Percentiles rank a stretch among this genome's conserved stretches.
These are phyloP conservation scores for Fusarium subtropicale DNA, from an alignment of 2,329 filamentous ascomycete genomes.

Conservation along the genomic window DNA sequence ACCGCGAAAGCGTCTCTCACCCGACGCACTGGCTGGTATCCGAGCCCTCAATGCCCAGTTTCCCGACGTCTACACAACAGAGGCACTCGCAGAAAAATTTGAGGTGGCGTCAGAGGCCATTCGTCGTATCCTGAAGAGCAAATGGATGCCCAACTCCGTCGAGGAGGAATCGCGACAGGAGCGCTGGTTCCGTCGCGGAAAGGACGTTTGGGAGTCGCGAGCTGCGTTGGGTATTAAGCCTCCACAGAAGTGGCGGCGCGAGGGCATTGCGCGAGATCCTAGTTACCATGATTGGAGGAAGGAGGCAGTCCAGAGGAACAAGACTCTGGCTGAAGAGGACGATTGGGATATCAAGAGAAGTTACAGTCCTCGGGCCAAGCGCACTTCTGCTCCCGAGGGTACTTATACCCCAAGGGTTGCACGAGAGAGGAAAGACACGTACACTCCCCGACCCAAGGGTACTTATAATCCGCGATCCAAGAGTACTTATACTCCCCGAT, in stretches of 20 bases:
- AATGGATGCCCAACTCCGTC: conserved; percentile 73
- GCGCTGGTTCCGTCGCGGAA: conserved; percentile 72
- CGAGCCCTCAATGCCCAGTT: conserved; percentile 82
- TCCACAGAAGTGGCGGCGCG: conserved; percentile 68
- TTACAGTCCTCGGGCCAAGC: conserved; percentile 3
- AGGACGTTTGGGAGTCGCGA: conserved; percentile 68
- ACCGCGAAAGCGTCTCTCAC: conserved; percentile 87
- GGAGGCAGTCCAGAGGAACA: conserved; percentile 44
- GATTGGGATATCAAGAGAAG: conserved; percentile 36
- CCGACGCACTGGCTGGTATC: conserved; percentile 91
- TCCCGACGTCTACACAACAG: conserved; percentile 80
- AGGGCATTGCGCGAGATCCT: conserved; percentile 62
- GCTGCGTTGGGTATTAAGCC: conserved; percentile 72
- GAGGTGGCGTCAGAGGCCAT: conserved; percentile 89
- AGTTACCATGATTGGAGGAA: conserved; percentile 54
- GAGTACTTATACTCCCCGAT: background rate
- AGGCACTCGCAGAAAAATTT: conserved; percentile 80
- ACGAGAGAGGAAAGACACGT: background rate
- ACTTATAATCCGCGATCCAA: background rate
- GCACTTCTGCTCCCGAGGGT: background rate
- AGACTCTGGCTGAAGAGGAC: conserved; percentile 49
- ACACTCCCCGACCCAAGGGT: background rate
- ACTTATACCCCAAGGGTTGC: background rate
- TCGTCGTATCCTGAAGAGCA: conserved; percentile 84
- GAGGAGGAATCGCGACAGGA: conserved; percentile 68